Evolutionary conservation across 192 early-diverging fungal species (phyloP), one percentile per base, ranked within the genome.

Genomic region (Entomortierella lignicola): DNA sequence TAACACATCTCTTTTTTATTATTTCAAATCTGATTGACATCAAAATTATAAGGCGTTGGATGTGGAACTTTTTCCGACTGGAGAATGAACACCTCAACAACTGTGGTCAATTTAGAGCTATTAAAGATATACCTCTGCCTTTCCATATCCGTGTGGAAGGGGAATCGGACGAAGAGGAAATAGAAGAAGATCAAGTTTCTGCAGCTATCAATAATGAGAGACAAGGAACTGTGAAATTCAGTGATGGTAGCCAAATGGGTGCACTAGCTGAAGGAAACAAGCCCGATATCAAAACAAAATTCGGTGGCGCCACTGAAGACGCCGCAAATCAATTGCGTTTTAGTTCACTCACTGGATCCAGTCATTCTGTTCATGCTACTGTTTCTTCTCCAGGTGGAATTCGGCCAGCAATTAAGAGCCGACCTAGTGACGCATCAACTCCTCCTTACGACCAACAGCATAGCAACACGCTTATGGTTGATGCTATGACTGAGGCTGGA

Each of bases 61-160:
- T 85, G 62, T 95, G 93, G 93, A 93, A 92, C 81, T 90, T 95
- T 62, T 92, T 93, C 72, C 88, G 93, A 20, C 74, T 95, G 21
- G 93, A 95, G 69, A 93, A 93, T 74, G 93, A 87, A 81, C 93
- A 94, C 50, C 74, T 93, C 51, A 94, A 92, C 81, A 94, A 94
- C 63, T 92, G 91, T 58, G 93, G 93, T 51, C 84, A 90, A 60
- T 94, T 91, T 81, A 87, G 93, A 18, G 93, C 93, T 2, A 92
- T 92, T 66, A 90, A 88, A 43, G 93, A 94, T 66, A 91, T 94
- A 15, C 93, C 93, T 29, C 80, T 94, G n/a, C 93, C 93, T 30
- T 93, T 87, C 69, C 75, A 79, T n/a, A 79, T 79, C 52, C 75
- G 26, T 26, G 55, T 66, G 13, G 67, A 64, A n/a, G 74, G 61